Evolutionary conservation across 2,329 filamentous ascomycete genomes (phyloP), one percentile per base, ranked within the genome.

Genomic region (Alternaria atra): DNA sequence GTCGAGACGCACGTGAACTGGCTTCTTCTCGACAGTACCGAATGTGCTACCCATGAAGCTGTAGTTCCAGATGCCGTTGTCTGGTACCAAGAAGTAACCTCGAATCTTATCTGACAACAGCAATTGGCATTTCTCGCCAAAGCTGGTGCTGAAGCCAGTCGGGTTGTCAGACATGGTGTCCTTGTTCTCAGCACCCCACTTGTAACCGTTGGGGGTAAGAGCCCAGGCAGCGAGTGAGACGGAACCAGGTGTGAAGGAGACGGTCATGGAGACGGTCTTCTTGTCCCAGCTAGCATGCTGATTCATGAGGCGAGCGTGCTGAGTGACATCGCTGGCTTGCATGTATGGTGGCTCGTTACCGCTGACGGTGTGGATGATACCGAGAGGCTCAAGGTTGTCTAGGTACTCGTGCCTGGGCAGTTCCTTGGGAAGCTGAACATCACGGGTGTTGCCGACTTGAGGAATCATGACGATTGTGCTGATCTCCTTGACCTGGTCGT

Each of bases 381-480:
- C 95, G 12, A 99, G 85, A 5, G 95, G 93, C 81, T 99, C 95
- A 77, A 99, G 86, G 58, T 86, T 87, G 61, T 91, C 87, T 42
- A 99, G 88, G 77, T 94, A 93, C 75, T 97, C 93, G 80, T 97
- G 93, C 79, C 97, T 91, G 4, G 95, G 96, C 10, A 98, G 83
- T 69, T 95, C 89, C 63, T 96, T 91, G 1, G 95, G 93, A 42
- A 98, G 84, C 78, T 97, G 93, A 5, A 98, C 91, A 72, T 94
- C 94, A 61, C 94, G 92, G 12, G 95, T 91, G 62, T 92, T 95
- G 59, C 95, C 95, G 61, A 98, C 94, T 80, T 99, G 95, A 5
- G 95, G 96, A 15, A 99, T 89, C 92, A 99, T 95, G 71, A 97
- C 94, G 72, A 99, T 97, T 68, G 92, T 97, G 73, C 91, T 90